Base-by-base conservation (phyloP, 2,329 filamentous ascomycete genomes). In the Venturia asperata region DNA sequence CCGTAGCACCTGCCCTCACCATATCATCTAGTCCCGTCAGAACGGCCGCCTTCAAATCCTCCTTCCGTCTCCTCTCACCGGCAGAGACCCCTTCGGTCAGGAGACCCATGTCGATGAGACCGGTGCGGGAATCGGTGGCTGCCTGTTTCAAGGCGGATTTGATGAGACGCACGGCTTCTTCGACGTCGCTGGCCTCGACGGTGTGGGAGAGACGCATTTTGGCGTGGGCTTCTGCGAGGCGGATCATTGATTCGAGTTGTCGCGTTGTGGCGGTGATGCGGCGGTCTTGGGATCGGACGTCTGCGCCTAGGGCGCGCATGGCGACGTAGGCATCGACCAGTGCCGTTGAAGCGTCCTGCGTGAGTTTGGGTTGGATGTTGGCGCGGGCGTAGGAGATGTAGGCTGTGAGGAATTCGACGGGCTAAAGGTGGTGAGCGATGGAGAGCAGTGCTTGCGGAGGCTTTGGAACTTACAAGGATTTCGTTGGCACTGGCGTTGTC, bases 181-280 rank as follows among this genome's bases (percentile, higher is more conserved):
- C 80, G 6, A 99, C 95, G 72, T 99, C 95, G 61, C 84, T 83
- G 37, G 83, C 85, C 0, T 90, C 92, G 52, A 99, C 94, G 17
- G 82, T 84, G 2, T 81, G 75, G 0, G 89, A 85, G 5, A 99
- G 84, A 4, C 94, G 89, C 95, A 99, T 99, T 77, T 97, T 97
- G 62, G 94, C 95, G 77, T 99, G 95, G 0, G 92, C 94, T 80
- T 99, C 94, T 1, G 92, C 81, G 3, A 99, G 88, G 67, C 94
- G 93, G 74, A 99, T 97, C 95, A 99, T 99, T 58, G 89, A 94
- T 78, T 99, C 95, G 6, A 99, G 83, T 77, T 99, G 94, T 74
- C 94, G 86, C 0, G 95, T 99, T 3, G 94, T 99, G 49, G 94
- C 94, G 0, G 94, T 99, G 78, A 99, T 99, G 70, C 94, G 91